Evolutionary conservation across 2,329 filamentous ascomycete species (phyloP).

Genomic region (Elsinoe australis): DNA sequence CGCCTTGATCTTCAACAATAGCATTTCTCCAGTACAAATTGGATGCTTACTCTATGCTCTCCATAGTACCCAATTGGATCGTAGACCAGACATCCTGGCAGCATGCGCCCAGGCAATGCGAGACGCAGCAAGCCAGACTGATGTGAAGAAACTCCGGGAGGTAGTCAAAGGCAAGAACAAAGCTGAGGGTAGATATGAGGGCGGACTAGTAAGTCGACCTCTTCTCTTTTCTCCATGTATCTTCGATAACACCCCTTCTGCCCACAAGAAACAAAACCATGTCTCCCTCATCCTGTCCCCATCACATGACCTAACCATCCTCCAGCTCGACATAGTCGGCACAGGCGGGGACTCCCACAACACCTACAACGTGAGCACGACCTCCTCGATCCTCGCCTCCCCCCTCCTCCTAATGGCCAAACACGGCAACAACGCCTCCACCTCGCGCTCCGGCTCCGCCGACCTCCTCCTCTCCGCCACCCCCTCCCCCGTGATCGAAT

Average conservation of each 20-base stretch:
- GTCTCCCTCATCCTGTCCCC: background rate
- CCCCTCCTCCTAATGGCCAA: slow-evolving; percentile 80
- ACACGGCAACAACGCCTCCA: slow-evolving; percentile 92
- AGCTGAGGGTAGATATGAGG: slow-evolving; percentile 63
- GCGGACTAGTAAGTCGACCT: slow-evolving; percentile 62
- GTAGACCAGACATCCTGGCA: slow-evolving; percentile 75
- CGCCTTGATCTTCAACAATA: slow-evolving; percentile 83
- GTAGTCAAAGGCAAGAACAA: slow-evolving; percentile 54
- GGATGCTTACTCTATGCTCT: slow-evolving; percentile 81
- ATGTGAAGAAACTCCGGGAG: slow-evolving; percentile 53
- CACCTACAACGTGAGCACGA: slow-evolving; percentile 97
- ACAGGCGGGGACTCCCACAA: slow-evolving; percentile 95
- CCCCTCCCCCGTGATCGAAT: slow-evolving; percentile 63
- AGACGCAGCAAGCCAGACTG: slow-evolving; percentile 64
- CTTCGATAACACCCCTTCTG: background rate
- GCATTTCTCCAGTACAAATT: slow-evolving; percentile 78
- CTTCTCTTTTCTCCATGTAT: background rate
- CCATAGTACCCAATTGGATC: slow-evolving; percentile 83
- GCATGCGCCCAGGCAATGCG: slow-evolving; percentile 81
- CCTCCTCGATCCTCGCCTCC: slow-evolving; percentile 84
- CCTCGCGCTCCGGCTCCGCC: slow-evolving; percentile 89
- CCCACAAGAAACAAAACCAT: background rate
- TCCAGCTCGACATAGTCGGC: slow-evolving; percentile 82
- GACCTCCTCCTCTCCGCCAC: slow-evolving; percentile 74
- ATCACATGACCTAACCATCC: background rate